phyloP scores from a whole-genome alignment of 2,329 filamentous ascomycete genomes.

The Diaporthe sp. region DNA sequence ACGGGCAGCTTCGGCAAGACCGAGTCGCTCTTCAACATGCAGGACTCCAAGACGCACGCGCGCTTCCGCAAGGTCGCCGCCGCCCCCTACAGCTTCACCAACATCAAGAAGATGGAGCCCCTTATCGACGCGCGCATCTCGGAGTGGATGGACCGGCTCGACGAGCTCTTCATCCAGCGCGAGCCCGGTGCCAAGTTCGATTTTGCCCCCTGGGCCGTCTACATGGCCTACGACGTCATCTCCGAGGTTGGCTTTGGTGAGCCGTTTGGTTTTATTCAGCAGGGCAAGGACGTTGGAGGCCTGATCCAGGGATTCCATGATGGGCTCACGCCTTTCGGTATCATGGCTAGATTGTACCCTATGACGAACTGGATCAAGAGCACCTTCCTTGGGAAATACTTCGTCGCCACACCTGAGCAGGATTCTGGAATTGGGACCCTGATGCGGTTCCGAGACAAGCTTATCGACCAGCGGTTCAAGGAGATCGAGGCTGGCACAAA shows the following conservation, averaged over 20 bases:
- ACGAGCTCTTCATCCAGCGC: constrained; percentile 55
- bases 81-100: constrained; percentile 66
- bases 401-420: constrained; percentile 66
- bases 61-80: constrained; percentile 67
- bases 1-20: constrained; percentile 68
- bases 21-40: constrained; percentile 70
- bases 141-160: constrained; percentile 63
- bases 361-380: constrained; percentile 68
- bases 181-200: constrained; percentile 60
- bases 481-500: constrained; percentile 59
- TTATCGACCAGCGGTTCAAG: constrained; percentile 61
- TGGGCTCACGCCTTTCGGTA: constrained; percentile 62
- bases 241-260: constrained; percentile 61
- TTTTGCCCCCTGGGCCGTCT: constrained; percentile 68
- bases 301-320: constrained; percentile 68
- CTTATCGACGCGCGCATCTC: constrained; percentile 63
- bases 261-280: constrained; percentile 67
- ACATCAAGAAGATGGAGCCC: constrained; percentile 70
- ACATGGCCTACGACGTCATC: constrained; percentile 70
- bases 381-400: constrained; percentile 63
- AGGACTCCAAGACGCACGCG: constrained; percentile 63
- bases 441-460: constrained; percentile 68
- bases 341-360: constrained; percentile 64
- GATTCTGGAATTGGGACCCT: constrained; percentile 66
- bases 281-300: constrained; percentile 63